Percentiles rank a stretch among this genome's conserved stretches.
phyloP scores from a whole-genome alignment of 1,284 basidiomycete species.

The Xerocomus nothofagi region DNA sequence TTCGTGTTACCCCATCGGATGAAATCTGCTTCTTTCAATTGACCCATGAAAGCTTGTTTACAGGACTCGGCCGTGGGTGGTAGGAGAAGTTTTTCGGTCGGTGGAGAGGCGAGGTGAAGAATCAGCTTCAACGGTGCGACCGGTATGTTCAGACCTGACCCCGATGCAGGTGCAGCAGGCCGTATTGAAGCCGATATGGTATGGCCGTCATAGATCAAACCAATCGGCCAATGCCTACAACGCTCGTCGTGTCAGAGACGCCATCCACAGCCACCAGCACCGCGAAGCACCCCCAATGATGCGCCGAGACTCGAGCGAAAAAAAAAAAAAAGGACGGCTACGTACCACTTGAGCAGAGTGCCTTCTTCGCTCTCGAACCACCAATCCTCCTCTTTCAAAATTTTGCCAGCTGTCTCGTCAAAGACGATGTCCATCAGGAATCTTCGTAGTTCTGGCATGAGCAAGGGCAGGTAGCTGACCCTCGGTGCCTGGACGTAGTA shows the following conservation, averaged over 20 bases:
- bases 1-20: slow-evolving; percentile 93
- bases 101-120: slow-evolving; percentile 84
- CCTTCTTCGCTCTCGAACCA: slow-evolving; percentile 90
- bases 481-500: slow-evolving; percentile 87
- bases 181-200: slow-evolving; percentile 60
- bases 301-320: background rate
- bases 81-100: slow-evolving; percentile 80
- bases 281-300: background rate
- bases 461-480: slow-evolving; percentile 87
- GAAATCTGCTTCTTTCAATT: slow-evolving; percentile 94
- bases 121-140: slow-evolving; percentile 68
- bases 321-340: slow-evolving; percentile 14
- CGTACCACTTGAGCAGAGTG: slow-evolving; percentile 78
- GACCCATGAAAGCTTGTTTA: slow-evolving; percentile 90
- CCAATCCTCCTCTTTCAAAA: slow-evolving; percentile 84
- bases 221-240: slow-evolving; percentile 94
- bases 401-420: slow-evolving; percentile 72
- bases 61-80: slow-evolving; percentile 78
- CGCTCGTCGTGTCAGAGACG: slow-evolving; percentile 13
- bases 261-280: background rate
- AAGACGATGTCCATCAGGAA: slow-evolving; percentile 89
- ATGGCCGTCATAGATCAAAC: slow-evolving; percentile 86
- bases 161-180: slow-evolving; percentile 40
- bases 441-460: slow-evolving; percentile 81
- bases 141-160: slow-evolving; percentile 39